Percentiles rank a stretch among this genome's conserved stretches.
phyloP scores from a whole-genome alignment of 2,329 filamentous ascomycete genomes.

The Colletotrichum falcatum region DNA sequence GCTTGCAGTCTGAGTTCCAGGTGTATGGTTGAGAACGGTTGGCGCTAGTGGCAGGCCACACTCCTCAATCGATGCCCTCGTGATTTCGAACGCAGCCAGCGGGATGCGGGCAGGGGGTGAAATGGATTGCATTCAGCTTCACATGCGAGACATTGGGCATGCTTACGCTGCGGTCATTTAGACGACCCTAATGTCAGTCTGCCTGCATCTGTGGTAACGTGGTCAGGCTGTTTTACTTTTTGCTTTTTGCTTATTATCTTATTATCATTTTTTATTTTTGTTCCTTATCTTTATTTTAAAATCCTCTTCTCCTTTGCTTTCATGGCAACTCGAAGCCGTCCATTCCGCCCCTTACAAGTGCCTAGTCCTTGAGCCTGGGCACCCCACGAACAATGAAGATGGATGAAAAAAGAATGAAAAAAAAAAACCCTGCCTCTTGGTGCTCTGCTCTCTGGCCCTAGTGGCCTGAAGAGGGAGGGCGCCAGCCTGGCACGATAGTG shows the following conservation, averaged over 20 bases:
- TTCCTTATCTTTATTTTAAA: no score
- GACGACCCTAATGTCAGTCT: neutral
- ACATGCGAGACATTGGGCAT: constrained; percentile 38
- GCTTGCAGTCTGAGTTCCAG: constrained; percentile 14
- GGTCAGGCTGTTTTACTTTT: neutral
- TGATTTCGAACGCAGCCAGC: constrained; percentile 35
- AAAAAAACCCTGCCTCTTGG: neutral
- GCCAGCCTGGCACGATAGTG: no score
- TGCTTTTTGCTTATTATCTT: no score
- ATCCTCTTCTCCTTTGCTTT: neutral
- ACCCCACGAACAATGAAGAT: neutral
- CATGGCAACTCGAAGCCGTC: neutral
- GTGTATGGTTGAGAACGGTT: constrained; percentile 28
- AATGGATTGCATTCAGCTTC: constrained; percentile 34
- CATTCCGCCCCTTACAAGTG: neutral
- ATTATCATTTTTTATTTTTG: neutral
- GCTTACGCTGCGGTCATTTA: neutral
- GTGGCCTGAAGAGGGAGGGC: neutral
- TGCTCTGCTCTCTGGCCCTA: neutral
- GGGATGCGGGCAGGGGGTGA: constrained; percentile 2
- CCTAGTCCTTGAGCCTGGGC: neutral
- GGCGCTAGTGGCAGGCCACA: constrained; percentile 6
- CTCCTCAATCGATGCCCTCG: constrained; percentile 15
- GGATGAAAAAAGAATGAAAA: no score
- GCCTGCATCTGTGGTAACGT: constrained; percentile 1